Evolutionary conservation across 352 stramenopile genomes (phyloP), one percentile per base, ranked within the genome.

Genomic region (Thalassiosira allenii): DNA sequence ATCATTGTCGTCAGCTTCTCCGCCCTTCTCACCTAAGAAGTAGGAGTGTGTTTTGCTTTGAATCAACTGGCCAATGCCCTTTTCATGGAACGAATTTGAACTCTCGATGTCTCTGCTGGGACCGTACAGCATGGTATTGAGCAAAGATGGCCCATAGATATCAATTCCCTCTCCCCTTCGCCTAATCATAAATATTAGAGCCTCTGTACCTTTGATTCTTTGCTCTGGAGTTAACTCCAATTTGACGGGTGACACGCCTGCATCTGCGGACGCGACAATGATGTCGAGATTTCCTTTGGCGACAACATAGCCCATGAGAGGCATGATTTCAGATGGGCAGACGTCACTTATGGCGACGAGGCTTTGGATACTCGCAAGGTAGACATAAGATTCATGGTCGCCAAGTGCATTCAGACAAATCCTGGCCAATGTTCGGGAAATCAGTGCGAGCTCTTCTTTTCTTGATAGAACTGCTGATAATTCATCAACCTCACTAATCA

Each of bases 301-400:
- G 29, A 94, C 58, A 29, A 70, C 73, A 47, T n/a, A 34, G 25
- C 44, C 82, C 27, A 90, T 66, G 23, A 89, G 20, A 8, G 88
- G 83, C n/a, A 93, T 72, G 30, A 92, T 79, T 11, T 88, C 25
- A 49, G 23, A 65, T 53, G 84, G 86, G 44, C 51, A 75, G 8
- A 86, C 59, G 70, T 93, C 88, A 47, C 84, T 81, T 23, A 93
- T 79, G 4, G 75, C 68, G 41, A 91, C 88, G 47, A 94, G 68
- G 41, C 84, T 91, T 63, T 94, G 88, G 66, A 94, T 90, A 9
- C 86, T 86, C 54, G 90, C 90, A 25, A 94, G 75, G 29, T 89
- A 94, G 25, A 94, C 90, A 73, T 93, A 94, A 43, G 90, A 94
- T 87, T 94, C 90, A 30, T 56, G 22, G 72, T 94, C 90, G n/a